A percentile compares a stretch with the other conserved stretches of the same genome.
Evolutionary conservation across 495 filamentous ascomycete species (phyloP).

Genomic region (Penicillium coprophilum): DNA sequence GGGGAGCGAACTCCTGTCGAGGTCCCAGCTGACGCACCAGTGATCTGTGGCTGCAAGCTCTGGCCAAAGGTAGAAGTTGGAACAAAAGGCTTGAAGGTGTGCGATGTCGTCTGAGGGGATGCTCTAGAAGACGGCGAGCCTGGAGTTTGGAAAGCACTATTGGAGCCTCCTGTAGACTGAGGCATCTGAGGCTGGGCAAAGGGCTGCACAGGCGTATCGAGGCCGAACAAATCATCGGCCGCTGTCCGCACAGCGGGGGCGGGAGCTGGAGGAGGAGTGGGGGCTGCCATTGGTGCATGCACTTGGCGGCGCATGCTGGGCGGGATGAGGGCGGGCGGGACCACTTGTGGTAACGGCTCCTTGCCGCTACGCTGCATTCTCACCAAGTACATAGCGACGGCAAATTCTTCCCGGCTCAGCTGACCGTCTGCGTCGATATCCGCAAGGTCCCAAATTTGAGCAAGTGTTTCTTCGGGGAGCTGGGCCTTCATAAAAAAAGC

Average conservation of each 20-base stretch:
- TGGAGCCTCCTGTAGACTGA: constrained; percentile 72
- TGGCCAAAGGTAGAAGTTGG: constrained; percentile 90
- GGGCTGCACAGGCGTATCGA: constrained; percentile 63
- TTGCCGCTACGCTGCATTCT: constrained; percentile 77
- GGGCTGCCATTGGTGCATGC: constrained; percentile 44
- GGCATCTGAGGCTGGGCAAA: constrained; percentile 59
- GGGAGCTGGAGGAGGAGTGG: constrained; percentile 47
- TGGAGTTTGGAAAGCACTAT: constrained; percentile 40
- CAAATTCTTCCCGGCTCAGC: constrained; percentile 86
- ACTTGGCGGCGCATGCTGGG: constrained; percentile 78
- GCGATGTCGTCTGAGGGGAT: constrained; percentile 40
- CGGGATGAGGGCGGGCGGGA: constrained; percentile 81
- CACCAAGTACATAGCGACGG: constrained; percentile 97
- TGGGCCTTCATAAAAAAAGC: constrained; percentile 89
- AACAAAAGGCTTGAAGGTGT: constrained; percentile 83
- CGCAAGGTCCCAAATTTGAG: constrained; percentile 96
- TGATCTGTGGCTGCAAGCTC: constrained; percentile 71
- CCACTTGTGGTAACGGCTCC: constrained; percentile 64
- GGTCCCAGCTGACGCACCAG: constrained; percentile 62
- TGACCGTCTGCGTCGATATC: constrained; percentile 90
- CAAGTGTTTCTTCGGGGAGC: constrained; percentile 83
- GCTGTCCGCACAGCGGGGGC: constrained; percentile 63
- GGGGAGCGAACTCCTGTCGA: constrained; percentile 46
- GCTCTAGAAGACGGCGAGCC: constrained; percentile 41
- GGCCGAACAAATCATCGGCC: constrained; percentile 86